Percentiles rank a stretch among this genome's conserved stretches.
These are phyloP conservation scores for Cornus kousa DNA, from an alignment of 148 eudicot genomes.

Conservation along the genomic window DNA sequence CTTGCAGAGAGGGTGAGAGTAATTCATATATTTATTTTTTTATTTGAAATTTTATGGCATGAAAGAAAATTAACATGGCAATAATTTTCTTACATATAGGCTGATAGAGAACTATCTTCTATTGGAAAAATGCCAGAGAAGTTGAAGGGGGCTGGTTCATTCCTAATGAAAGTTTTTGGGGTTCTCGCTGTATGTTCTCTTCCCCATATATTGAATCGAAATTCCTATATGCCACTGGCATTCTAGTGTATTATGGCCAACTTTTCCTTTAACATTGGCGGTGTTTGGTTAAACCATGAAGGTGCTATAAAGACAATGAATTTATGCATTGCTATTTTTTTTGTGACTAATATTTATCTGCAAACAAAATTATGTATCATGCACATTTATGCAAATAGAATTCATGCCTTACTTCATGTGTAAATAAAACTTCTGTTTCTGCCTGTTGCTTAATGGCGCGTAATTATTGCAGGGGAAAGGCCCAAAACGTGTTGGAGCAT, in stretches of 20 bases:
- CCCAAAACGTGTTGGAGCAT: constrained; percentile 93
- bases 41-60: neutral
- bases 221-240: too few relatives aligned
- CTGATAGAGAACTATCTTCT: constrained; percentile 90
- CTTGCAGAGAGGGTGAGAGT: constrained; percentile 83
- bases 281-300: too few relatives aligned
- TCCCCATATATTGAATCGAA: neutral
- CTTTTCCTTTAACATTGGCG: too few relatives aligned
- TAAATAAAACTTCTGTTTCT: neutral
- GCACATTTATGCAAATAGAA: neutral
- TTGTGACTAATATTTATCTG: neutral
- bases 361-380: neutral
- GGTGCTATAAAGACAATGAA: neutral
- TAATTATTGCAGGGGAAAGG: constrained; percentile 80
- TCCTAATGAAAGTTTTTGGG: constrained; percentile 97
- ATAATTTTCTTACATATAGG: constrained; percentile 42
- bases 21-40: neutral
- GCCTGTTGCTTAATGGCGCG: constrained; percentile 12
- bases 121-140: constrained; percentile 88
- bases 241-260: too few relatives aligned
- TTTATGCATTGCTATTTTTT: neutral
- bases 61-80: neutral
- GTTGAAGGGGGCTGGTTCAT: constrained; percentile 95
- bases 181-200: constrained; percentile 77
- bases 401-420: neutral